Base-by-base conservation (phyloP, 495 filamentous ascomycete species). In the Aspergillus wentii region DNA sequence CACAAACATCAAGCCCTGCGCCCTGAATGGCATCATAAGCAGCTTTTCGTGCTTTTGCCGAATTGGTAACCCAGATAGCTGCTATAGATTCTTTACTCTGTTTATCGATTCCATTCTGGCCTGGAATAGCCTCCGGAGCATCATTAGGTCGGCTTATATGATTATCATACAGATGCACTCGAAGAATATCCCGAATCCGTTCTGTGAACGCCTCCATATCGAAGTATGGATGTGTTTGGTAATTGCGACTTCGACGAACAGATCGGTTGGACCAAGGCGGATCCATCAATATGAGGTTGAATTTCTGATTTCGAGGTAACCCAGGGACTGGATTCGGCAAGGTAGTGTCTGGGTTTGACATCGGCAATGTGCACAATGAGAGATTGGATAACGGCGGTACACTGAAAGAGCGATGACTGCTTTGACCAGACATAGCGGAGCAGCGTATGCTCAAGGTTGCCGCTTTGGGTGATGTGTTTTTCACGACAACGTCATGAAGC, bases 221-320 rank as follows among this genome's bases (percentile, higher is more conserved):
- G 7, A 43, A 35, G 32, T 66, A 62, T 7, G 64, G 48, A 9
- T 70, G 64, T n/a, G 76, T 81, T 1, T 54, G 44, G 59, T 96
- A 96, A 14, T 74, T 68, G 10, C 63, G 61, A 34, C 81, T 82
- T 13, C 90, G 78, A 35, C 74, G 74, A 8, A 82, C 92, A 16
- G 88, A 95, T n/a, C 77, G 74, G 52, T 95, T 96, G 2, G 87
- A 83, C 91, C 91, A 98, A 3, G 92, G 92, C 14, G 92, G 92
- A 55, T 97, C 92, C 6, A 97, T 72, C 17, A 95, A 59, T 31
- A 96, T 75, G 25, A 95, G 66, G 54, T 91, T 72, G 62, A 95
- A 95, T 36, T 66, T 61, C 4, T 61, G 53, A 13, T 40, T 21
- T 9, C 4, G 13, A 5, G 51, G 34, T 1, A 69, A 33, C 6